Evolutionary conservation across 768 basidiomycete genomes (phyloP), one percentile per base, ranked within the genome.

Genomic region (Tylopilus vinaceipallidus): DNA sequence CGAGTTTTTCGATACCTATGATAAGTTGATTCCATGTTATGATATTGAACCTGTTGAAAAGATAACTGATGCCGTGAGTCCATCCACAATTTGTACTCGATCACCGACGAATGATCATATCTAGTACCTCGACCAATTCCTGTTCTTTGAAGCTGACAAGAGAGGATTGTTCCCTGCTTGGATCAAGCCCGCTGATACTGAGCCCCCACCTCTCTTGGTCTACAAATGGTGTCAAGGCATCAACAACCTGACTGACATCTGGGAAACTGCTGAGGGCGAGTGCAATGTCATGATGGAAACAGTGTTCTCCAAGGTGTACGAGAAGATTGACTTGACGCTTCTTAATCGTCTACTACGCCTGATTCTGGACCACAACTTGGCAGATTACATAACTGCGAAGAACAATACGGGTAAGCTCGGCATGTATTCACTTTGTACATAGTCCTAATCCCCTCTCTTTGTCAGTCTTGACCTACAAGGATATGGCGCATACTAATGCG

Each of bases 201-300:
- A 98, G 63, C 95, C 95, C 3, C 94, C 95, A 0, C 95, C 95
- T 3, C 80, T 98, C 14, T 83, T 98, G 27, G 95, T 98, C 27
- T 98, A 98, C 76, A 98, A 98, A 79, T 98, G 95, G 95, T 95
- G 94, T 64, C 95, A 98, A 73, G 97, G 97, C 35, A 95, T 98
- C 77, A 98, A 98, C 73, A 99, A 99, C 69, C 69, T 98, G 66
- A 94, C 90, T 3, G 95, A 99, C 51, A 84, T 99, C 34, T 99
- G 97, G 97, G 97, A 98, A 72, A 98, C 95, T 1, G 82, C 84
- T 52, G 95, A 99, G 61, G 97, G 97, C 55, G 95, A 98, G 73
- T 98, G 94, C 71, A 89, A 92, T 60, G 97, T 98, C 37, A 78
- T 99, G 75, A 98, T 98, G 95, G 97, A 99, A 75, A 99, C 97